Conservation (phyloP, 2,329 filamentous ascomycete genomes). For the Apiospora malaysiana region DNA sequence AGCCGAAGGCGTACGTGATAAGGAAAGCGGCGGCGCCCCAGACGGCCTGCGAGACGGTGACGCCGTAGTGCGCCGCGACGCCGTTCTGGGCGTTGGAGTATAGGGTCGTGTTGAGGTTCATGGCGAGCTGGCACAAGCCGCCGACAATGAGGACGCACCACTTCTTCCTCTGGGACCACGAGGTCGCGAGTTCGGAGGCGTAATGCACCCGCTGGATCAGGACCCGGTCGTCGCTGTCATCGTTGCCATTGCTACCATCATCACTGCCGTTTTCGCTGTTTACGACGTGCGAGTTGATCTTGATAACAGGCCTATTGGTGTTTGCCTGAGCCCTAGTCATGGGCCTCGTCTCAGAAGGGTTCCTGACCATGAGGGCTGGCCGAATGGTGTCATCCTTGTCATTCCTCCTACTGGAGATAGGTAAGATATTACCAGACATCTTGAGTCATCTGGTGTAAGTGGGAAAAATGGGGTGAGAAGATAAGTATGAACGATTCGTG, state of each 20-base stretch:
- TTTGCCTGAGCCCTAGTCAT: neutral
- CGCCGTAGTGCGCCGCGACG: constrained; percentile 67
- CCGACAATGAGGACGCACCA: constrained; percentile 72
- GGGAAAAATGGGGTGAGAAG: neutral
- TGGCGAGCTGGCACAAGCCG: constrained; percentile 73
- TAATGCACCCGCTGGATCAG: constrained; percentile 63
- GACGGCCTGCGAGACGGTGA: constrained; percentile 69
- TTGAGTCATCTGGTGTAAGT: neutral
- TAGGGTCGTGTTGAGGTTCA: constrained; percentile 78
- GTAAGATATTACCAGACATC: neutral
- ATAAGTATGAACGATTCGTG: neutral
- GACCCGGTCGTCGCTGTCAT: neutral
- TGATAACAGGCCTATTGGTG: neutral
- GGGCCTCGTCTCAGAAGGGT: neutral
- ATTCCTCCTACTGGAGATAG: neutral
- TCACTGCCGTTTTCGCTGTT: neutral
- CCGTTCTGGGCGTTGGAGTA: constrained; percentile 71
- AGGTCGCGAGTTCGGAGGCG: constrained; percentile 66
- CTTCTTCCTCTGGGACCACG: constrained; percentile 65
- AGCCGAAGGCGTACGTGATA: constrained; percentile 80
- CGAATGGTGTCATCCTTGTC: neutral
- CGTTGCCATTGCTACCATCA: neutral
- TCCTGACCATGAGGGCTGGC: neutral
- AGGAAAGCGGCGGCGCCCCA: constrained; percentile 79
- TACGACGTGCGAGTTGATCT: neutral